Evolutionary conservation across 179 eudicot species (phyloP).

Genomic region (Beta lomatogona): DNA sequence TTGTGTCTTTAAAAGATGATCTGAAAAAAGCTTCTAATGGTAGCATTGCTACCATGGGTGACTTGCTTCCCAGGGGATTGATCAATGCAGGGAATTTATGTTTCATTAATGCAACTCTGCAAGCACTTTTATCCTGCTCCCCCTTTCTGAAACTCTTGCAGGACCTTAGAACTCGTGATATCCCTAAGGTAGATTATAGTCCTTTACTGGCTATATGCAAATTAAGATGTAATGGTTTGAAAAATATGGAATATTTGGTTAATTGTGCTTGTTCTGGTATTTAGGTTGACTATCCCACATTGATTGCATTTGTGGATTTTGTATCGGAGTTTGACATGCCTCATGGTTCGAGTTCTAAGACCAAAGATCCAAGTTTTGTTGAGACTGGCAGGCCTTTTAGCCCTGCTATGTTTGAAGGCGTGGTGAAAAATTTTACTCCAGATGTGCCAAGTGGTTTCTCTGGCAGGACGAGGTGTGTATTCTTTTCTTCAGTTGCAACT

Average conservation of each 20-base stretch:
- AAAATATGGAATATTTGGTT: not conserved
- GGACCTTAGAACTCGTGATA: slow-evolving; percentile 54
- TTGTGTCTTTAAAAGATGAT: slow-evolving; percentile 31
- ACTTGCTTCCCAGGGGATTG: slow-evolving; percentile 77
- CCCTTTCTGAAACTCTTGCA: slow-evolving; percentile 82
- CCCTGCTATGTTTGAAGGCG: slow-evolving; percentile 82
- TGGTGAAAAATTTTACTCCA: slow-evolving; percentile 82
- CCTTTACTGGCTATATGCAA: slow-evolving; percentile 7
- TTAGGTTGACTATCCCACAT: slow-evolving; percentile 78
- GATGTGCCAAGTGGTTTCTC: slow-evolving; percentile 73
- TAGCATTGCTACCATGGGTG: slow-evolving; percentile 33
- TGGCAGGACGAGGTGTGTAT: slow-evolving; percentile 73
- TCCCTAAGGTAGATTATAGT: slow-evolving; percentile 56
- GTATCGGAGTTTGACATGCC: slow-evolving; percentile 67
- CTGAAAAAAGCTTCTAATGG: slow-evolving; percentile 46
- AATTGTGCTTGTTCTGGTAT: not conserved
- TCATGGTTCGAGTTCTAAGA: slow-evolving; percentile 48
- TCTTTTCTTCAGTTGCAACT: not conserved
- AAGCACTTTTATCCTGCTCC: slow-evolving; percentile 86
- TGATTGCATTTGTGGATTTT: slow-evolving; percentile 74
- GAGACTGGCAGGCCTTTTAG: slow-evolving; percentile 80
- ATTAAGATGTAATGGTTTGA: not conserved
- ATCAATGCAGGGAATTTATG: slow-evolving; percentile 91
- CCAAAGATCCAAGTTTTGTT: slow-evolving; percentile 45
- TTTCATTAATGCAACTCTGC: slow-evolving; percentile 88